These are phyloP conservation scores for Cupressus sempervirens DNA, from an alignment of 75 land plant genomes.

Conservation along the genomic window DNA sequence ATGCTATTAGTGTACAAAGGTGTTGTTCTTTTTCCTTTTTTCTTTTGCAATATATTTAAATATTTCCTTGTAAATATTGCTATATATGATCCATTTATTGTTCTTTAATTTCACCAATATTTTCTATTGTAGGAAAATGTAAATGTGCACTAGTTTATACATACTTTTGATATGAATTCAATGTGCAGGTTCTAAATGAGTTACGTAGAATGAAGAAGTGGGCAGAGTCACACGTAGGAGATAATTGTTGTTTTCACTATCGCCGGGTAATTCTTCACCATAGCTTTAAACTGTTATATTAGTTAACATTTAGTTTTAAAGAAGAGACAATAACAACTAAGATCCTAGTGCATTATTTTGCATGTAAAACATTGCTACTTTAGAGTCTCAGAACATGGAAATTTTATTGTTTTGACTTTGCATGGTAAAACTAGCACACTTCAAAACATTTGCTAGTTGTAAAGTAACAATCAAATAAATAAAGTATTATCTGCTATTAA, in stretches of 20 bases:
- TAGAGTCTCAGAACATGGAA: too few species aligned
- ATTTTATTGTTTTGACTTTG: too few species aligned
- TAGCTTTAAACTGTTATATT: not conserved
- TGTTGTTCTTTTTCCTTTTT: not conserved
- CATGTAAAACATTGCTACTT: not conserved
- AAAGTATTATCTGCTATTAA: too few species aligned
- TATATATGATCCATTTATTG: not conserved
- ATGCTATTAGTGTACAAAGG: not conserved
- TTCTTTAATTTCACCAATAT: not conserved
- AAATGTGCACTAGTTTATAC: not conserved
- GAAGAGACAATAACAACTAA: not conserved
- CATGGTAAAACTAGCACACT: too few species aligned
- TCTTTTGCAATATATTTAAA: not conserved
- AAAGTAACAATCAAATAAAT: too few species aligned
- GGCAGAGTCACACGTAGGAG: slow-evolving; percentile 67
- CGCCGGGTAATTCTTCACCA: slow-evolving; percentile 36
- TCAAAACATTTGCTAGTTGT: too few species aligned
- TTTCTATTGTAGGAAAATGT: not conserved
- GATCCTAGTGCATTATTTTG: not conserved
- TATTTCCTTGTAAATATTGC: not conserved
- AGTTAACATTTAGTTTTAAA: not conserved
- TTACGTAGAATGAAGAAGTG: slow-evolving; percentile 44
- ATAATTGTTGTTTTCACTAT: slow-evolving; percentile 80
- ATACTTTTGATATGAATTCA: not conserved
- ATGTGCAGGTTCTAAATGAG: slow-evolving; percentile 48